phyloP scores from a whole-genome alignment of 2,329 filamentous ascomycete species.

The Aspergillus terreus region DNA sequence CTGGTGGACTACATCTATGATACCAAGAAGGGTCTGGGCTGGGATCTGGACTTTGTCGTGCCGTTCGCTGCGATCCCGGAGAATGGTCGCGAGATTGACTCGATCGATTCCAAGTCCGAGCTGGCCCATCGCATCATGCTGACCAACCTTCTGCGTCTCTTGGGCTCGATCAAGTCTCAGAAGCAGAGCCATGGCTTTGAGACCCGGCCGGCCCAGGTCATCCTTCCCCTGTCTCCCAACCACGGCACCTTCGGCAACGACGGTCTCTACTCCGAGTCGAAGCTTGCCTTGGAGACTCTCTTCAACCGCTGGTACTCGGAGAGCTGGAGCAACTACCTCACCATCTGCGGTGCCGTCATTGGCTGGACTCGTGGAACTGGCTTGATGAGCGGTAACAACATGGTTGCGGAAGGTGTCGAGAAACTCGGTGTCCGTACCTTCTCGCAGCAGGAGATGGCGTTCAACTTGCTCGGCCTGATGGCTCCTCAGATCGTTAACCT shows the following conservation, averaged over 20 bases:
- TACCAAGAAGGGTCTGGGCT: constrained; percentile 89
- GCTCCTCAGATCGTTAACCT: constrained; percentile 89
- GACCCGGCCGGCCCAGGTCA: constrained; percentile 93
- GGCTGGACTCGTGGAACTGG: constrained; percentile 98
- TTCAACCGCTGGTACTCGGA: constrained; percentile 99
- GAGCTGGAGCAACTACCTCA: constrained; percentile 95
- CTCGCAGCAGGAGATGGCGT: constrained; percentile 99
- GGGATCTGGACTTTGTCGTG: constrained; percentile 95
- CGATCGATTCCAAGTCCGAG: constrained; percentile 95
- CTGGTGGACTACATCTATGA: constrained; percentile 96
- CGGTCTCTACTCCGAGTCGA: constrained; percentile 96
- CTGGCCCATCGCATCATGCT: constrained; percentile 98
- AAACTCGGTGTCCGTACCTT: constrained; percentile 96
- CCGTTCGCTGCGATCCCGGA: constrained; percentile 97
- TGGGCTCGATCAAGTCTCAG: constrained; percentile 85
- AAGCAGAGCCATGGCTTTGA: constrained; percentile 86
- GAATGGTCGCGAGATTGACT: constrained; percentile 95
- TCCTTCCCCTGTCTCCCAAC: constrained; percentile 92
- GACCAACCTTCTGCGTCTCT: constrained; percentile 88
- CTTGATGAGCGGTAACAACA: constrained; percentile 96
- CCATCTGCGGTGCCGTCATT: constrained; percentile 96
- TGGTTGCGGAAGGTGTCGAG: constrained; percentile 95
- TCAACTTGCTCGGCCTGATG: constrained; percentile 96
- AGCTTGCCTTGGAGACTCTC: constrained; percentile 91
- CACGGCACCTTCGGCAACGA: constrained; percentile 98